Base-by-base conservation (phyloP, 1,139 yeast genomes). In the Yamadazyma dushanensis region DNA sequence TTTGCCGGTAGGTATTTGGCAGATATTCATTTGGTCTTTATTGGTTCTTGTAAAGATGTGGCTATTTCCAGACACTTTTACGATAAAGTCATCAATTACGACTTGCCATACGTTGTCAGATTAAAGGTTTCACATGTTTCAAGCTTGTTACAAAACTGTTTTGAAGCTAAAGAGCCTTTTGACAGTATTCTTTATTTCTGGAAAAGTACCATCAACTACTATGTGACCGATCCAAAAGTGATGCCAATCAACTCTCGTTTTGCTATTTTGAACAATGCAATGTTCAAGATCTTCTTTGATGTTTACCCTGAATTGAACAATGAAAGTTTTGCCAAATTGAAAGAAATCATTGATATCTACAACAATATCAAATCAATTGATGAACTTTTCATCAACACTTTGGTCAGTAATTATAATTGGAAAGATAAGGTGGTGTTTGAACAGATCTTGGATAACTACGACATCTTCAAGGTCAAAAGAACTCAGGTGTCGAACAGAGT, bases 401-500 rank as follows among this genome's bases (percentile, higher is more conserved):
- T 87, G 36, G 69, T 88, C 39, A 76, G 89, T 26, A 81, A 82
- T 50, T 78, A 79, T 35, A 62, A 70, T 39, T 87, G 96, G 95
- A 72, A 72, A 31, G 83, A 82, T 53, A 72, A 79, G 40, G 66
- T 67, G 17, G 80, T 85, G 15, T 76, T 84, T 40, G 77, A 83
- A 47, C 79, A 78, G 43, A 73, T 88, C 38, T 66, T 82, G 32
- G 74, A 74, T 33, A 76, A 80, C 43, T 88, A 83, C 53, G 75
- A 72, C 8, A 59, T 75, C 16, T 81, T 79, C 54, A 65, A 75
- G 33, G 75, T 83, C 38, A 64, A 68, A 11, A 78, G 80, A 51
- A 78, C 89, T 9, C 78, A 79, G 35, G 90, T 87, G 22, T 79
- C 92, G 15, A 76, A 79, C 58, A 77, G 97, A 57, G 83, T 89